These are phyloP conservation scores for Sordariomycetes sp. DNA, from an alignment of 2,329 filamentous ascomycete genomes.

Conservation along the genomic window DNA sequence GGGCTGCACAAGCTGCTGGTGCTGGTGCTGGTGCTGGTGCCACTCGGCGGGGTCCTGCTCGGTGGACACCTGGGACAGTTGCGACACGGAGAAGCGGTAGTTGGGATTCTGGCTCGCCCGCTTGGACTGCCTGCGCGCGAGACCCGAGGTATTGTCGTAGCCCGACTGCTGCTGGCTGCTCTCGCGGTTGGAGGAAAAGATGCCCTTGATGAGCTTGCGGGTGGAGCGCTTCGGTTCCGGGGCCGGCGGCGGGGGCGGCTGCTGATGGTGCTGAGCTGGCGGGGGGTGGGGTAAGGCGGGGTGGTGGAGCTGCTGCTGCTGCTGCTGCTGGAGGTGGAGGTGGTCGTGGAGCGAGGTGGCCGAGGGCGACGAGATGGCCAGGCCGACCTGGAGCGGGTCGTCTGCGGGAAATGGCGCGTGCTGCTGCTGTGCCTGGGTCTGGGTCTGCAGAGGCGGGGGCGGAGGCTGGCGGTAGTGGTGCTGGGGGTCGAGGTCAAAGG, in stretches of 20 bases:
- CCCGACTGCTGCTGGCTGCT: constrained; percentile 12
- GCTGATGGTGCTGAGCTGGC: constrained; percentile 9
- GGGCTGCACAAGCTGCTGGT: constrained; percentile 9
- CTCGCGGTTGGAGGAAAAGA: constrained; percentile 23
- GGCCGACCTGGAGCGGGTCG: not conserved
- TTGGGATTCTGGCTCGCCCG: constrained; percentile 35
- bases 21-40: constrained; percentile 11
- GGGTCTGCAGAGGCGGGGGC: constrained; percentile 18
- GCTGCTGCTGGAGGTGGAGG: constrained; percentile 9
- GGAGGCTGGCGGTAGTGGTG: constrained; percentile 8
- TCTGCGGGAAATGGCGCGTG: constrained; percentile 8
- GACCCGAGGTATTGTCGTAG: constrained; percentile 34
- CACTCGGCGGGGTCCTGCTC: constrained; percentile 9
- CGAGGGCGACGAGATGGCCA: constrained; percentile 6
- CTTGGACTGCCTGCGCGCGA: constrained; percentile 43
- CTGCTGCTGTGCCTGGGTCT: constrained; percentile 11
- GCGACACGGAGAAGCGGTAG: constrained; percentile 14
- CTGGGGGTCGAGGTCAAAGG: no score
- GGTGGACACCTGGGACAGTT: constrained; percentile 10
- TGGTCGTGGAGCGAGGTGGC: constrained; percentile 4
- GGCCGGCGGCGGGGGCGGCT: constrained; percentile 14
- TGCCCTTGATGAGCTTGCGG: constrained; percentile 39
- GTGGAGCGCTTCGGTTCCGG: constrained; percentile 30
- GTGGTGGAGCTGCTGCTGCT: constrained; percentile 12
- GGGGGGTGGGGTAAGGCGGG: constrained; percentile 13